Evolutionary conservation across 345 rosid genomes (phyloP).

Genomic region (Populus tremula): DNA sequence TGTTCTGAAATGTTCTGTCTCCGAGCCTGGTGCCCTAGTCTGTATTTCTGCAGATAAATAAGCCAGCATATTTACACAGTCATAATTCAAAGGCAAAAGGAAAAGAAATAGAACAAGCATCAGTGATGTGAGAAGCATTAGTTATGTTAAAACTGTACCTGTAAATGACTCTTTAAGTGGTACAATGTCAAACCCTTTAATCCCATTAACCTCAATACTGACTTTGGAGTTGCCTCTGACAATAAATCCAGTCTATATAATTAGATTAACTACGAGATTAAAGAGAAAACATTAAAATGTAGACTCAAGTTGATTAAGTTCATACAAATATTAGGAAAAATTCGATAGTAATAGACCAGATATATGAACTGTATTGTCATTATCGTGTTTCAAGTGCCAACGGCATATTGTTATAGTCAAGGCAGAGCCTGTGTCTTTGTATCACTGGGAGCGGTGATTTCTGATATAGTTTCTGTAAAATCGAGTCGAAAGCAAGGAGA

Average conservation of each 20-base stretch:
- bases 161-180: conserved; percentile 92
- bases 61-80: background rate
- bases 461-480: background rate
- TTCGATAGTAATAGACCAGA: background rate
- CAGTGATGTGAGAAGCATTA: background rate
- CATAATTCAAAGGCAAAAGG: background rate
- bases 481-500: background rate
- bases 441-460: background rate
- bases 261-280: background rate
- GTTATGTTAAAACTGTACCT: conserved; percentile 41
- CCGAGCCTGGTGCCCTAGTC: conserved; percentile 66
- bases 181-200: conserved; percentile 85
- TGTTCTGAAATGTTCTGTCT: conserved; percentile 44
- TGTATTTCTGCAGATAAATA: conserved; percentile 61
- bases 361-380: background rate
- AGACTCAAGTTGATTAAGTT: background rate
- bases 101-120: background rate
- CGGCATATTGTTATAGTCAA: background rate
- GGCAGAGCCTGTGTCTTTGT: background rate
- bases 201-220: conserved; percentile 83
- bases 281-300: background rate
- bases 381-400: background rate
- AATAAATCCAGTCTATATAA: background rate
- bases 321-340: background rate
- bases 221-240: conserved; percentile 89